Conservation (phyloP, 176 grass and related monocot genomes). For the Musa itinerans region DNA sequence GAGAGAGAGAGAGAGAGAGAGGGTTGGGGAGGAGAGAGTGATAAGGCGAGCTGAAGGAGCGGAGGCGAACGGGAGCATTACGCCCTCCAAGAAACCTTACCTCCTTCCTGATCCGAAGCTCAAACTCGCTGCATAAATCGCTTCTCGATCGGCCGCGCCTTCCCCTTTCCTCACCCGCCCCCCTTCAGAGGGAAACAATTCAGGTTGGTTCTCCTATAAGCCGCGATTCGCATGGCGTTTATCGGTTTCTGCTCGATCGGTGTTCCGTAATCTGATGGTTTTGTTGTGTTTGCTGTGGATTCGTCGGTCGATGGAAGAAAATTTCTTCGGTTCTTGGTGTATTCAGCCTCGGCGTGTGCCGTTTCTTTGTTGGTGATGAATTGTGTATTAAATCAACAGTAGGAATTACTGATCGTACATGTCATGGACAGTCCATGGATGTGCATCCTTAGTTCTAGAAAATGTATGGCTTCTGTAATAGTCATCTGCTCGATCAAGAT, state of each 20-base stretch:
- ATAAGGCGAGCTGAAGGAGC: background rate
- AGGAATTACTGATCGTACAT: background rate
- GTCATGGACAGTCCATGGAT: background rate
- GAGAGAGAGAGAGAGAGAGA: background rate
- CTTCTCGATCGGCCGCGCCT: background rate
- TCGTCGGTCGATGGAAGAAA: background rate
- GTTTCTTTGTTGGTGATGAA: background rate
- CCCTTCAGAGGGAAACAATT: background rate
- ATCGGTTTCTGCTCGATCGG: background rate
- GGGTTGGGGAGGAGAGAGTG: background rate
- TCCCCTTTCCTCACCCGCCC: too few relatives aligned
- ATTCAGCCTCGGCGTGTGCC: background rate
- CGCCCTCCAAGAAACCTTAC: background rate
- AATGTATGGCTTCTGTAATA: background rate
- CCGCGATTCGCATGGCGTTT: background rate
- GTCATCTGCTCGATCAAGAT: background rate
- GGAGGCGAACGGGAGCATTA: background rate
- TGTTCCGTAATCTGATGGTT: background rate
- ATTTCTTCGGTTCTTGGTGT: background rate
- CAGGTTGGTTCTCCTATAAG: background rate
- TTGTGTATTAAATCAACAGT: background rate
- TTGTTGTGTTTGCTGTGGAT: background rate
- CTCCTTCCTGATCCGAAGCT: background rate
- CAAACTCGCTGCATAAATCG: background rate
- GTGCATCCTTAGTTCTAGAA: background rate